phyloP scores from a whole-genome alignment of 73 alveolate genomes.

The Paramecium octaurelia region DNA sequence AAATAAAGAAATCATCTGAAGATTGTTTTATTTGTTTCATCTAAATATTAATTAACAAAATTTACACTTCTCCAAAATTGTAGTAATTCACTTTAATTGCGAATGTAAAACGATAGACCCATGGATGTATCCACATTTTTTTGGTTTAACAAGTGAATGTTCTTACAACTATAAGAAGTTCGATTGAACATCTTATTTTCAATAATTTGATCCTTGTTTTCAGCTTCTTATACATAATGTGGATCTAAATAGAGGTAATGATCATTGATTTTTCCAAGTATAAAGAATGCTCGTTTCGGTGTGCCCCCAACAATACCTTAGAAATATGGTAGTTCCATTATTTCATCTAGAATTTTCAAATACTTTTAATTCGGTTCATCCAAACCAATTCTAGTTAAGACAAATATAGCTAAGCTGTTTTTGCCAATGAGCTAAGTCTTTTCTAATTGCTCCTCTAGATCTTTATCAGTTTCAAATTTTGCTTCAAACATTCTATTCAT shows the following conservation, averaged over 20 bases:
- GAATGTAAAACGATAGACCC: conserved; percentile 7
- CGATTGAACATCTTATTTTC: not conserved
- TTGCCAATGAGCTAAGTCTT: not conserved
- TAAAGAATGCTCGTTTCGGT: conserved; percentile 52
- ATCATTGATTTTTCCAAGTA: conserved; percentile 56
- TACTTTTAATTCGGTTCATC: conserved; percentile 52
- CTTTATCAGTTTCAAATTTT: not conserved
- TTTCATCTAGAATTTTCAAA: conserved; percentile 30
- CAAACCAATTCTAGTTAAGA: conserved; percentile 48
- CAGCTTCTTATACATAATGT: conserved; percentile 57
- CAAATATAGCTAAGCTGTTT: conserved; percentile 19
- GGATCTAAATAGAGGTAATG: conserved; percentile 60
- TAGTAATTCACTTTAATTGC: not conserved
- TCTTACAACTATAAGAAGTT: not conserved
- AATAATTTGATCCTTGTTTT: not conserved
- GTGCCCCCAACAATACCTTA: conserved; percentile 60
- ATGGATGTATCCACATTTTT: conserved; percentile 16
- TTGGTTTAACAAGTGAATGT: not conserved
- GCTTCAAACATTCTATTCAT: not conserved
- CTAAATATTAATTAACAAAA: not conserved
- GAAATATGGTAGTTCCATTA: conserved; percentile 56
- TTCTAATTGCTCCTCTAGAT: not conserved
- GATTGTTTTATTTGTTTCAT: not conserved
- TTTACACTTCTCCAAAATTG: not conserved
- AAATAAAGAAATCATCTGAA: not conserved